Conservation (phyloP, 2,329 filamentous ascomycete genomes). For the Purpureocillium takamizusanense region DNA sequence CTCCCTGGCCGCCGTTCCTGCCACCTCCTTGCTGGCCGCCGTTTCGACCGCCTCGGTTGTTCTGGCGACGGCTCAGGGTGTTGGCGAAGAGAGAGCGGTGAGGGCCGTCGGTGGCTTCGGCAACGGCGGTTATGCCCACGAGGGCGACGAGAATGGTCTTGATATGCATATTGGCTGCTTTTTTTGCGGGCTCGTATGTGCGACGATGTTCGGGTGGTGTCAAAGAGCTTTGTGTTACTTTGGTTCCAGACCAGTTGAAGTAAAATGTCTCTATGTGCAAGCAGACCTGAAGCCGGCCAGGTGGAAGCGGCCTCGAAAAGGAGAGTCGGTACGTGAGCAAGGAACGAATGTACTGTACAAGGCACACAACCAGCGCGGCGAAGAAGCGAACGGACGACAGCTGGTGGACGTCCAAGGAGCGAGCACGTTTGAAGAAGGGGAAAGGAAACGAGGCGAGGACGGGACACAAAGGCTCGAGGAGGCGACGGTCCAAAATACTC, state of each 20-base stretch:
- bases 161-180: constrained; percentile 38
- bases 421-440: constrained; percentile 24
- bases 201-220: background rate
- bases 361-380: constrained; percentile 7
- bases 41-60: constrained; percentile 10
- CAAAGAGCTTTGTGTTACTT: constrained; percentile 15
- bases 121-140: constrained; percentile 23
- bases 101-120: constrained; percentile 34
- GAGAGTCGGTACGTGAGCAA: constrained; percentile 4
- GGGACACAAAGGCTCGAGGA: constrained; percentile 22
- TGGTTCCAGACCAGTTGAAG: constrained; percentile 12
- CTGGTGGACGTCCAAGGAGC: constrained; percentile 4
- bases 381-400: constrained; percentile 25
- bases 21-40: constrained; percentile 9
- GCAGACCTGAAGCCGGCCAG: no score
- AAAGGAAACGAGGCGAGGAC: constrained; percentile 36
- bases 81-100: constrained; percentile 26
- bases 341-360: constrained; percentile 22
- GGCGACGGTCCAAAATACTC: constrained; percentile 19
- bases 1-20: constrained; percentile 5
- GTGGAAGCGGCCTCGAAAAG: background rate
- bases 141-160: constrained; percentile 40
- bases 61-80: constrained; percentile 19
- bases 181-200: background rate
- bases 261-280: constrained; percentile 6